Evolutionary conservation across 2,329 filamentous ascomycete species (phyloP).

Genomic region (Drechslerella stenobrocha): DNA sequence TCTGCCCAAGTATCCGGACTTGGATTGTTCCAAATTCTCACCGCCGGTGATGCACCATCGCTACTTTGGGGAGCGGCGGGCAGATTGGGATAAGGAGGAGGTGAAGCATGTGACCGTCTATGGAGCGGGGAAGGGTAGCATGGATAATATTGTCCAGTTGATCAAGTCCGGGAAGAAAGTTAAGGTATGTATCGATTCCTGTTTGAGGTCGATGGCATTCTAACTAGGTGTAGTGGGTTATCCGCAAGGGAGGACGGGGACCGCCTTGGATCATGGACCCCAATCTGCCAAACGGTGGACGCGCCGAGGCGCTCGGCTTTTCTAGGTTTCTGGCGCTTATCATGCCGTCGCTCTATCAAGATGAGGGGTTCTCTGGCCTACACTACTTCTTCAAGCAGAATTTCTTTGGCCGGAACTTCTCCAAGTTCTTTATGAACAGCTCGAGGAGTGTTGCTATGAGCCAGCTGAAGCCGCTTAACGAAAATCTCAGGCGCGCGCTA

Average conservation of each 20-base stretch:
- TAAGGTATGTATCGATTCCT: slow-evolving; percentile 53
- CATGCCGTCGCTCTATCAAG: slow-evolving; percentile 39
- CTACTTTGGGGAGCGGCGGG: slow-evolving; percentile 58
- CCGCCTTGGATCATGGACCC: slow-evolving; percentile 61
- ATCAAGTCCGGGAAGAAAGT: slow-evolving; percentile 62
- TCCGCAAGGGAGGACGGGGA: slow-evolving; percentile 64
- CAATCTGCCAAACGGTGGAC: slow-evolving; percentile 19
- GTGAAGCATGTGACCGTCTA: slow-evolving; percentile 60
- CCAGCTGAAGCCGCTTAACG: slow-evolving; percentile 26
- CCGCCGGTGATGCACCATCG: slow-evolving; percentile 64
- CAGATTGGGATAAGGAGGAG: slow-evolving; percentile 55
- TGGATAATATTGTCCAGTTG: slow-evolving; percentile 66
- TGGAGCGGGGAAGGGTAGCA: slow-evolving; percentile 66
- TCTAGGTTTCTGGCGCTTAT: slow-evolving; percentile 24
- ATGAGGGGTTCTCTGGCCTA: slow-evolving; percentile 39
- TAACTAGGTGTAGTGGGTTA: slow-evolving; percentile 57
- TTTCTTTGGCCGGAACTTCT: slow-evolving; percentile 25
- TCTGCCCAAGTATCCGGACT: slow-evolving; percentile 61
- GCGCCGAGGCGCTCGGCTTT: slow-evolving; percentile 32
- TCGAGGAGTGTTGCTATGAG: slow-evolving; percentile 18
- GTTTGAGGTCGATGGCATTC: background rate
- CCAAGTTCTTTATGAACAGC: slow-evolving; percentile 29
- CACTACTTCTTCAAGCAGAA: slow-evolving; percentile 47
- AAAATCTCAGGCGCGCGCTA: slow-evolving; percentile 20
- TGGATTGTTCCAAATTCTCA: slow-evolving; percentile 60